Evolutionary conservation across 805 yeast species (phyloP), one percentile per base, ranked within the genome.

Genomic region (Blastobotrys americana): DNA sequence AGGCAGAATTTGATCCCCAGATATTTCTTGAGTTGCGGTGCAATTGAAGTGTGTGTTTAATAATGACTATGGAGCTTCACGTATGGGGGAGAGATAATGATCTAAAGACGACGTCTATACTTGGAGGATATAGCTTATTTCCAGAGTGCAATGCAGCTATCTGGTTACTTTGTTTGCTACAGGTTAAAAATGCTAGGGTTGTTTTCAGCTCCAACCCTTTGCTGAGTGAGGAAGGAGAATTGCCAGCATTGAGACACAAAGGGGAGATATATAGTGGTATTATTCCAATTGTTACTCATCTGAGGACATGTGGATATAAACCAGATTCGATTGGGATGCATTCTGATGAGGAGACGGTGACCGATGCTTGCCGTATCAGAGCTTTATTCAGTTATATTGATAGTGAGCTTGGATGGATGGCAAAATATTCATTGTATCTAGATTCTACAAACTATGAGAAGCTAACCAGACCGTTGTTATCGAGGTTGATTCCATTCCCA

Each of bases 121-220:
- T 25, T 25, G n/a, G 25, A 6, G 25, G 43, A 28, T 5, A 31
- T 52, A 3, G 48, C 49, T 4, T 53, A 63, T 2, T 54, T 60
- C 60, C 67, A 2, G 59, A 57, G n/a, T 60, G 64, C 34, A 38
- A 60, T 10, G 65, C 66, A 3, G 53, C 57, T 5, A 39, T 49
- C 4, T 60, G 63, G 63, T 51, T 51, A 23, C 41, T 58, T 8
- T 16, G 44, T 5, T 19, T 43, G 16, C 21, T 34, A 5, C 28
- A 51, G 16, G 45, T 27, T 6, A 43, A 31, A 2, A 46, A 49
- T 4, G 39, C 55, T 18, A 23, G 31, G 4, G 49, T 61, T 19
- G 44, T 53, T 18, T 51, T 53, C 17, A 55, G 63, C 46, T 51
- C 59, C 21, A 61, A 61, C 41, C 19, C 47, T 9, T 38, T 37